Base-by-base conservation (phyloP, 805 yeast species). In the Yamadazyma akitaensis region DNA sequence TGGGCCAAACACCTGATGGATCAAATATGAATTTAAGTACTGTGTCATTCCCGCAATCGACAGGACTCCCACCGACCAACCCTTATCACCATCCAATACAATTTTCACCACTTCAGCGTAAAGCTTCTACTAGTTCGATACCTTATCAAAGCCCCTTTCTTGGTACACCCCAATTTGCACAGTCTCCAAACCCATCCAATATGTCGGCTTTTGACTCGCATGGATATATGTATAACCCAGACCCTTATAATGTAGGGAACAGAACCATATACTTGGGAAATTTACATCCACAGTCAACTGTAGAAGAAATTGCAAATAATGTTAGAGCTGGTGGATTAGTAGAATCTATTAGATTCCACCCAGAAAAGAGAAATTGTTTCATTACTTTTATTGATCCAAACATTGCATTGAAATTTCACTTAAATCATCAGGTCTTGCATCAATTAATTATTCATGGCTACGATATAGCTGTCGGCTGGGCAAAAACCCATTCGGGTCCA, bases 251-350 rank as follows among this genome's bases (percentile, higher is more conserved):
- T 47, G 55, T 58, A n/a, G 72, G 72, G 12, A 86, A 85, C 59
- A 70, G 95, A 60, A 81, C 91, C 1, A 77, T 86, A 14, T 85
- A 80, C 57, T 67, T 86, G 37, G 87, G 88, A 5, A 82, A 82
- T 53, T 67, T 86, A 41, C 84, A 82, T 50, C 78, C 82, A 8
- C 72, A 76, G 42, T 80, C 89, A 0, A 77, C 82, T 5, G 75
- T 79, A 1, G 92, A 85, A 59, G 91, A 86, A 55, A 76, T 86
- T 39, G 86, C 91, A 55, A 86, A 86, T 58, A 80, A 79, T 38
- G 82, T 85, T 25, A 73, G 91, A 55, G 92, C 75, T 10, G 77
- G 92, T 36, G 95, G 95, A n/a, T 65, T 81, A 16, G 70, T 86
- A 36, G 90, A 86, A 58, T 62, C 67, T 9, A 73, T 86, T 40